These are phyloP conservation scores for Stagonosporopsis rhizophila DNA, from an alignment of 2,329 filamentous ascomycete genomes.

Conservation along the genomic window DNA sequence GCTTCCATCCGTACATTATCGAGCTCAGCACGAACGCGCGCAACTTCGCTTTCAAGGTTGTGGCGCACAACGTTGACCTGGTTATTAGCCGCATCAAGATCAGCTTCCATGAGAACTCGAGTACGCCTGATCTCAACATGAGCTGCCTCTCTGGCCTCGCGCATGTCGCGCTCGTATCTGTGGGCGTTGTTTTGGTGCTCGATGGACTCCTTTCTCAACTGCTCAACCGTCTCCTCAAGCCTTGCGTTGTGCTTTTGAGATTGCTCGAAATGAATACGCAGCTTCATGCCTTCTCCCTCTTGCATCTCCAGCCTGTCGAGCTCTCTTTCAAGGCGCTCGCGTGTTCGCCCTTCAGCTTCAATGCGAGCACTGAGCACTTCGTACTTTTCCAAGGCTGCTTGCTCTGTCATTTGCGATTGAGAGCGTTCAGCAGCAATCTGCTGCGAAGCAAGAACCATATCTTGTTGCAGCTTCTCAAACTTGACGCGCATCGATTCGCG, in stretches of 20 bases:
- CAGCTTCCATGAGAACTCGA: conserved; percentile 77
- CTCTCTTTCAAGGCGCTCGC: conserved; percentile 56
- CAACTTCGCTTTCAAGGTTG: conserved; percentile 81
- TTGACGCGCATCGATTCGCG: conserved; percentile 85
- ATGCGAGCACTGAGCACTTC: conserved; percentile 63
- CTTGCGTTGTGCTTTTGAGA: conserved; percentile 66
- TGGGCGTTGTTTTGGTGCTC: conserved; percentile 73
- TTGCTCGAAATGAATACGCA: conserved; percentile 75
- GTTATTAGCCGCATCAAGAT: conserved; percentile 83
- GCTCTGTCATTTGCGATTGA: conserved; percentile 73
- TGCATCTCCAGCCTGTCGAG: conserved; percentile 56
- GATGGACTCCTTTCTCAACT: conserved; percentile 69
- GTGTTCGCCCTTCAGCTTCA: conserved; percentile 52
- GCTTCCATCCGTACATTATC: conserved; percentile 80
- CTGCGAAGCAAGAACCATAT: conserved; percentile 79
- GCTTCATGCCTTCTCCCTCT: conserved; percentile 78
- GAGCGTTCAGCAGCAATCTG: conserved; percentile 86
- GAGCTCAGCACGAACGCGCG: conserved; percentile 74
- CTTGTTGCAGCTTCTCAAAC: conserved; percentile 83
- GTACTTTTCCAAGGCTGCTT: conserved; percentile 62
- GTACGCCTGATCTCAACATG: conserved; percentile 82
- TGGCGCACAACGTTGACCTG: conserved; percentile 84
- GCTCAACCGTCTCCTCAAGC: conserved; percentile 65
- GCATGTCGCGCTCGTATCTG: conserved; percentile 79
- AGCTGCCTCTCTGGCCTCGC: conserved; percentile 81